These are phyloP conservation scores for Scleroderma bovista DNA, from an alignment of 768 basidiomycete species.

Conservation along the genomic window DNA sequence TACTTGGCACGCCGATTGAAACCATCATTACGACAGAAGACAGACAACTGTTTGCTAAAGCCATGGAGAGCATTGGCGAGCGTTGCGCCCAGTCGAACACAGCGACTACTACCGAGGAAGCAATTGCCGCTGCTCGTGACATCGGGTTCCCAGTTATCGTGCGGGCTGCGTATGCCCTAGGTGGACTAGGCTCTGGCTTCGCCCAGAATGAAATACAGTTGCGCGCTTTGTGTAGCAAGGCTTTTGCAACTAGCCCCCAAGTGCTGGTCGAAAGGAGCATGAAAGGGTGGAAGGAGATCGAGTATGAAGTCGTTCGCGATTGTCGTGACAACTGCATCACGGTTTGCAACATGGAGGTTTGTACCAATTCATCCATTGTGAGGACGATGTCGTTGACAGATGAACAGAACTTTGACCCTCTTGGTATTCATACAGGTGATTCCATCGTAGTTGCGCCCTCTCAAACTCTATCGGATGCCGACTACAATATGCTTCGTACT, in stretches of 20 bases:
- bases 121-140: slow-evolving; percentile 67
- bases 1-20: slow-evolving; percentile 94
- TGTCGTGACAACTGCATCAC: slow-evolving; percentile 98
- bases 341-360: slow-evolving; percentile 99
- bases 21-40: slow-evolving; percentile 98
- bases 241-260: slow-evolving; percentile 96
- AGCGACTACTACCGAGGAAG: slow-evolving; percentile 83
- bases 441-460: slow-evolving; percentile 99
- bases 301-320: slow-evolving; percentile 98
- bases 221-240: slow-evolving; percentile 82
- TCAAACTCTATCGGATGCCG: slow-evolving; percentile 94
- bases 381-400: background rate
- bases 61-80: slow-evolving; percentile 95
- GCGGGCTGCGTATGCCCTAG: slow-evolving; percentile 93
- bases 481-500: slow-evolving; percentile 98
- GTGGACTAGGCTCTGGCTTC: slow-evolving; percentile 93
- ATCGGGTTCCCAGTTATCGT: slow-evolving; percentile 97
- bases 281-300: slow-evolving; percentile 99
- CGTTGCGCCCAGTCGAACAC: slow-evolving; percentile 88
- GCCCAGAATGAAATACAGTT: slow-evolving; percentile 93
- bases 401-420: slow-evolving; percentile 92
- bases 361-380: slow-evolving; percentile 19
- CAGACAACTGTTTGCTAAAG: slow-evolving; percentile 85
- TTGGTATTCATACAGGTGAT: slow-evolving; percentile 98
- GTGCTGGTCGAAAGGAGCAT: slow-evolving; percentile 99